Percentiles rank a stretch among this genome's conserved stretches.
Evolutionary conservation across 345 rosid species (phyloP).

Genomic region (Jatropha curcas): DNA sequence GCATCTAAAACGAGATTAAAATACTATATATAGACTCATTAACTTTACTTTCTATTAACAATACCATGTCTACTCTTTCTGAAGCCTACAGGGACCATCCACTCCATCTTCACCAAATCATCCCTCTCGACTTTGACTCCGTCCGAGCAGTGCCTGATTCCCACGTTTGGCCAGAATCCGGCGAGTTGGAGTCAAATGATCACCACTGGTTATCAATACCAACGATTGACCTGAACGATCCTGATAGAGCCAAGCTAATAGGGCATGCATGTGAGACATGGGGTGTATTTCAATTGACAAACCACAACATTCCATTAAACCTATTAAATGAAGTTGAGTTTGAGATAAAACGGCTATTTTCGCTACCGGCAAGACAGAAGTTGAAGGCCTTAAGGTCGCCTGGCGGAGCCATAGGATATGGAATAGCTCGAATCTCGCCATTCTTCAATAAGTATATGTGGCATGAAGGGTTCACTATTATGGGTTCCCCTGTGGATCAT

Average conservation of each 20-base stretch:
- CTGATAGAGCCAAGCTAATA: slow-evolving; percentile 37
- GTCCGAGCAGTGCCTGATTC: slow-evolving; percentile 52
- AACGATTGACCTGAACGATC: slow-evolving; percentile 49
- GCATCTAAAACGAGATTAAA: too few relatives aligned
- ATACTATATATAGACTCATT: too few relatives aligned
- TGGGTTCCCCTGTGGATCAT: slow-evolving; percentile 62
- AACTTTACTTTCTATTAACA: too few relatives aligned
- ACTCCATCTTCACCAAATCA: slow-evolving; percentile 45
- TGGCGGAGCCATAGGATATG: slow-evolving; percentile 62
- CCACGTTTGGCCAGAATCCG: slow-evolving; percentile 45
- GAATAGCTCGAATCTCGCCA: slow-evolving; percentile 64
- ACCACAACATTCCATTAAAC: slow-evolving; percentile 54
- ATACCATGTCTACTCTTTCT: slow-evolving; percentile 47
- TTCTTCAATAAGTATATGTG: slow-evolving; percentile 77
- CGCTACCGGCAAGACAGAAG: slow-evolving; percentile 61
- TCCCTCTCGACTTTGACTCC: slow-evolving; percentile 58
- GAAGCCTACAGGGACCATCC: slow-evolving; percentile 54
- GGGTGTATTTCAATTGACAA: slow-evolving; percentile 71
- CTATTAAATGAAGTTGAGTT: slow-evolving; percentile 53
- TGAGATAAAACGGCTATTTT: slow-evolving; percentile 54
- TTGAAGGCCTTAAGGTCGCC: slow-evolving; percentile 55
- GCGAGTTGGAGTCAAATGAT: slow-evolving; percentile 13
- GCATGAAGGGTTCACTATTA: slow-evolving; percentile 91
- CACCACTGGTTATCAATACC: slow-evolving; percentile 47
- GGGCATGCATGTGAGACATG: slow-evolving; percentile 64